Base-by-base conservation (phyloP, 1,139 yeast genomes). In the Blastobotrys serpentis region DNA sequence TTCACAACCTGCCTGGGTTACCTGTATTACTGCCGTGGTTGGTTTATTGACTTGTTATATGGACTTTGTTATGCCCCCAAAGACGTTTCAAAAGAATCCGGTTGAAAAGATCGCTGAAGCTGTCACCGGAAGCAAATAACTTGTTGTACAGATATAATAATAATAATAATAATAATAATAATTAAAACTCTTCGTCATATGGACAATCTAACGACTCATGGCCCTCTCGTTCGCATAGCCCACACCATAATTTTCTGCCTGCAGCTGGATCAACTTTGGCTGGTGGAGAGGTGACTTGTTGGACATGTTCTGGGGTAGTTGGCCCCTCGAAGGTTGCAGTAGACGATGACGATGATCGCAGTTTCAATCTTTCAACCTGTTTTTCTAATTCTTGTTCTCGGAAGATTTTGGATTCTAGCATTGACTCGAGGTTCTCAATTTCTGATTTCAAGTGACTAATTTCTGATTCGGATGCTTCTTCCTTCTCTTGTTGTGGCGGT, bases 151-250 rank as follows among this genome's bases (percentile, higher is more conserved):
- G 4, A 14, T 29, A 29, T 14, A 7, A 11, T 29, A 23, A 23
- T 23, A 23, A 23, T 23, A 23, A 23, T 23, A 6, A 6, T 23
- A 23, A 23, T 6, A 23, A 23, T 23, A 10, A 10, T 23, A 10
- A 6, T 33, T 46, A 49, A 21, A 49, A 49, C 13, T 49, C 52
- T 55, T 79, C 79, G 59, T 86, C 95, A 61, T 78, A 87, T 0
- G 97, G 97, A 68, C 98, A 90, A 50, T 87, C 87, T 40, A 82
- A 73, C 56, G 94, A 84, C 49, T 81, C 84, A 62, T 90, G 98
- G 1, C 98, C 98, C 46, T 80, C 83, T 49, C 88, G 72, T 66
- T 90, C 98, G 69, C 98, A 90, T 46, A 88, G 73, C 0, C 95
- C 96, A 69, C 98, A 90, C 95, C 96, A 90, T 57, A 81, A 75